Evolutionary conservation across 345 rosid species (phyloP), one percentile per base, ranked within the genome.

Genomic region (Stellera chamaejasme): DNA sequence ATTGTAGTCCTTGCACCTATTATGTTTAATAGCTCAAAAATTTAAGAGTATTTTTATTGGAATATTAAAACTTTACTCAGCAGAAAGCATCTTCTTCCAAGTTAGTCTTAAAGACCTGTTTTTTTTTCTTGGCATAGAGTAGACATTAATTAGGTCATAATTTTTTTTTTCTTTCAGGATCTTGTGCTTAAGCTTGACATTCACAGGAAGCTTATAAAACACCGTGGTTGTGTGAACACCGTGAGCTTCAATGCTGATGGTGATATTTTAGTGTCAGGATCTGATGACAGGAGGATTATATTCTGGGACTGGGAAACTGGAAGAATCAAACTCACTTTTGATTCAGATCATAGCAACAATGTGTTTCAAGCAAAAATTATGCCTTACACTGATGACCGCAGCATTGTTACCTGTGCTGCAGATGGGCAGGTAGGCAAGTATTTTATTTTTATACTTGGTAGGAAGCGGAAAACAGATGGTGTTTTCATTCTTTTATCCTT

Each of bases 301-400:
- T 75, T 93, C 14, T 89, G 97, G 99, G 82, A 87, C 43, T 89
- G 97, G 99, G 70, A 83, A 64, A 71, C 77, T 50, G 96, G 91
- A 14, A 60, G 55, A 1, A 65, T 66, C 48, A 87, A 93, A 61
- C 78, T 86, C 27, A 62, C 83, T 10, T 93, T 93, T 56, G 72
- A 70, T 56, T 81, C 97, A 0, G 96, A 90, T 26, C 99, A 93
- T 48, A 5, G 9, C 50, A 68, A 65, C 54, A 93, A 93, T 67
- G 91, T 84, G 11, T 93, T 93, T 55, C 96, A 93, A 60, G 97
- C 96, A 7, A 83, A 82, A 69, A 63, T 87, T 53, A 81, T 87
- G 97, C 92, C 97, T 36, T 79, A 65, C 65, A 62, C 96, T 0
- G 87, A 79, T 76, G 94, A 93, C 60, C 82, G 77, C 11, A 84